Evolutionary conservation across 2,329 filamentous ascomycete species (phyloP).

Genomic region (Aspergillus caelatus): DNA sequence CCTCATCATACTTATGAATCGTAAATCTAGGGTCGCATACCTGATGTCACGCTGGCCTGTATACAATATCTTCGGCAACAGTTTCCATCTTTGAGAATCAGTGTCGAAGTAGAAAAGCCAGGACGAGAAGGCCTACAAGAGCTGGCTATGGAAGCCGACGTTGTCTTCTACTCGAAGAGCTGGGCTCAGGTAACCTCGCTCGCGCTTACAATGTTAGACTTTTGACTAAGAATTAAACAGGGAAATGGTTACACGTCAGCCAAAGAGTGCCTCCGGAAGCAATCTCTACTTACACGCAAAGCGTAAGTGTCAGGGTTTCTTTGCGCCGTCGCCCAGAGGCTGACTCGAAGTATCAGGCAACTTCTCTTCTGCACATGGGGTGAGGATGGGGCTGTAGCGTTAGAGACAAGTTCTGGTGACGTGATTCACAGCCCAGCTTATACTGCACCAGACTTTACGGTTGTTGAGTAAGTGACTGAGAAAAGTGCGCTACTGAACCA

Average conservation of each 20-base stretch:
- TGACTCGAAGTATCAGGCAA: constrained; percentile 36
- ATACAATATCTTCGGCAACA: constrained; percentile 57
- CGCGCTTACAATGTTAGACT: constrained; percentile 2
- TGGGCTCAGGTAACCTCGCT: constrained; percentile 65
- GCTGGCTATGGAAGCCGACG: constrained; percentile 65
- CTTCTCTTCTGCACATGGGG: constrained; percentile 64
- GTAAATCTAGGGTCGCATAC: constrained; percentile 61
- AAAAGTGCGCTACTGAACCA: neutral
- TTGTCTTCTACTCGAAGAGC: constrained; percentile 72
- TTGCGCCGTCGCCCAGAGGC: neutral
- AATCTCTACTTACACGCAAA: constrained; percentile 44
- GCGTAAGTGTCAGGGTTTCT: constrained; percentile 46
- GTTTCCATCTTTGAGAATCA: constrained; percentile 56
- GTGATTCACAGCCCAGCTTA: constrained; percentile 51
- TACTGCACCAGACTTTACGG: constrained; percentile 39
- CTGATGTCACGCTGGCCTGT: constrained; percentile 62
- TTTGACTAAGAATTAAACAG: constrained; percentile 17
- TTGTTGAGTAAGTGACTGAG: constrained; percentile 61
- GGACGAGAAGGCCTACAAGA: constrained; percentile 60
- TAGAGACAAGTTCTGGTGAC: constrained; percentile 39
- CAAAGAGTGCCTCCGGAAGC: constrained; percentile 54
- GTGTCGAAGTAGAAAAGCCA: constrained; percentile 74
- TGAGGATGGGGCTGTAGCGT: constrained; percentile 53
- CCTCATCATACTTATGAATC: neutral
- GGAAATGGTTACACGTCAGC: constrained; percentile 48